Conservation (phyloP, 257 asterid species). For the Osmanthus fragrans region DNA sequence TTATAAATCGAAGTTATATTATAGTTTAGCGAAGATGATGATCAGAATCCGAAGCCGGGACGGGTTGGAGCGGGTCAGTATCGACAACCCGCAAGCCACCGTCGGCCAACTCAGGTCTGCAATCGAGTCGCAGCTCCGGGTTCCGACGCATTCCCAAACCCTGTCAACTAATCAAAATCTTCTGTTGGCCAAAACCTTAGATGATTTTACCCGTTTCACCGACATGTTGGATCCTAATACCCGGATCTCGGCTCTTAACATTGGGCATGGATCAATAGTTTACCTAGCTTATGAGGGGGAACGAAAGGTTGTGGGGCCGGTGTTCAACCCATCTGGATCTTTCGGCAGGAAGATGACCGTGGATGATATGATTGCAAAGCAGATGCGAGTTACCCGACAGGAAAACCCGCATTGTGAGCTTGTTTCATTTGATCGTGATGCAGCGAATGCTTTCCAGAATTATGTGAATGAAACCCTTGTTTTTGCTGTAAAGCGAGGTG, state of each 20-base stretch:
- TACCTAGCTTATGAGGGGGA: conserved; percentile 87
- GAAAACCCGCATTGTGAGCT: conserved; percentile 88
- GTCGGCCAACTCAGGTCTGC: conserved; percentile 61
- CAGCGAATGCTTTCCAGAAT: conserved; percentile 86
- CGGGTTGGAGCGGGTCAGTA: conserved; percentile 86
- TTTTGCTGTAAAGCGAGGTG: conserved; percentile 92
- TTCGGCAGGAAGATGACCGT: conserved; percentile 97
- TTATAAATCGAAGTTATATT: neutral
- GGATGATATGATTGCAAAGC: conserved; percentile 95
- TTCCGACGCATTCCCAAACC: conserved; percentile 74
- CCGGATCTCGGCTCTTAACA: conserved; percentile 47
- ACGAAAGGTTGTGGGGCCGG: conserved; percentile 73
- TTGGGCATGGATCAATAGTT: conserved; percentile 75
- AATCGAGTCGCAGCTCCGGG: conserved; percentile 77
- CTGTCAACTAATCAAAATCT: conserved; percentile 85
- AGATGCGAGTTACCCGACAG: conserved; percentile 86
- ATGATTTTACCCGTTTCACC: conserved; percentile 57
- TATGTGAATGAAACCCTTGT: conserved; percentile 83
- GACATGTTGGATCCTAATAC: conserved; percentile 66
- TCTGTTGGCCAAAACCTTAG: conserved; percentile 69
- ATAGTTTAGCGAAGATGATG: conserved; percentile 58
- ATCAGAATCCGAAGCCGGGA: conserved; percentile 98
- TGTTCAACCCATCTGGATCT: conserved; percentile 72
- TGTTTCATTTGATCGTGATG: conserved; percentile 91
- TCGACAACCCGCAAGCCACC: conserved; percentile 67